Percentiles rank a stretch among this genome's conserved stretches.
These are phyloP conservation scores for Leccinum pellstonianum DNA, from an alignment of 768 basidiomycete species.

Conservation along the genomic window DNA sequence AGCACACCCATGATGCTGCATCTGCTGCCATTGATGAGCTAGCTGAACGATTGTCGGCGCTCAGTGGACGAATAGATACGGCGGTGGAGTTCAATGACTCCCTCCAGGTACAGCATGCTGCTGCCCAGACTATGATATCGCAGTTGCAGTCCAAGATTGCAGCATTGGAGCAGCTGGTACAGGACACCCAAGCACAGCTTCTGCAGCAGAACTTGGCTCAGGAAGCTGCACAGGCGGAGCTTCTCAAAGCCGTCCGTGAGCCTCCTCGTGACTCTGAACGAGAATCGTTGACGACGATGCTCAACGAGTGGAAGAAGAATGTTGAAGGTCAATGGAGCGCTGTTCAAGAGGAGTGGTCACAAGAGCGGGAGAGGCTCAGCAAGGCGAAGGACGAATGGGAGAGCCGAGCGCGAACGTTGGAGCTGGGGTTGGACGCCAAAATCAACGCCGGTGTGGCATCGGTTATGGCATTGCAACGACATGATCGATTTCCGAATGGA, in stretches of 20 bases:
- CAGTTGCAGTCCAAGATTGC: constrained; percentile 67
- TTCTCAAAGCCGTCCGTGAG: constrained; percentile 35
- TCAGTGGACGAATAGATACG: constrained; percentile 71
- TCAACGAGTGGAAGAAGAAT: constrained; percentile 71
- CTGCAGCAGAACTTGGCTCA: constrained; percentile 37
- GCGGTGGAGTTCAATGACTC: constrained; percentile 71
- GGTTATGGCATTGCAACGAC: constrained; percentile 35
- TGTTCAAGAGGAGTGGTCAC: constrained; percentile 79
- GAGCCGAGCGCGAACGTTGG: constrained; percentile 49
- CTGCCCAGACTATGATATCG: constrained; percentile 73
- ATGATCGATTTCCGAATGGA: constrained; percentile 36
- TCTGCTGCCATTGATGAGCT: constrained; percentile 52
- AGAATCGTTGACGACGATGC: constrained; percentile 51
- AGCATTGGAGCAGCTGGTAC: constrained; percentile 65
- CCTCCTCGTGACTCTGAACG: constrained; percentile 39
- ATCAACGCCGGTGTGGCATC: constrained; percentile 35
- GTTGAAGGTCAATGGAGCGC: constrained; percentile 79
- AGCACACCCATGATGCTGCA: constrained; percentile 24
- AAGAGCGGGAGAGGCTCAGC: constrained; percentile 73
- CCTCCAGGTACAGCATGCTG: constrained; percentile 74
- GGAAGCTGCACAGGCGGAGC: constrained; percentile 34
- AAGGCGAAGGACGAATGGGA: constrained; percentile 85
- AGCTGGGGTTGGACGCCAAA: constrained; percentile 50
- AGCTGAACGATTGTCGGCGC: constrained; percentile 55
- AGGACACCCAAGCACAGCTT: constrained; percentile 44